phyloP scores from a whole-genome alignment of 2,329 filamentous ascomycete genomes.

The Clarireedia hainanense region DNA sequence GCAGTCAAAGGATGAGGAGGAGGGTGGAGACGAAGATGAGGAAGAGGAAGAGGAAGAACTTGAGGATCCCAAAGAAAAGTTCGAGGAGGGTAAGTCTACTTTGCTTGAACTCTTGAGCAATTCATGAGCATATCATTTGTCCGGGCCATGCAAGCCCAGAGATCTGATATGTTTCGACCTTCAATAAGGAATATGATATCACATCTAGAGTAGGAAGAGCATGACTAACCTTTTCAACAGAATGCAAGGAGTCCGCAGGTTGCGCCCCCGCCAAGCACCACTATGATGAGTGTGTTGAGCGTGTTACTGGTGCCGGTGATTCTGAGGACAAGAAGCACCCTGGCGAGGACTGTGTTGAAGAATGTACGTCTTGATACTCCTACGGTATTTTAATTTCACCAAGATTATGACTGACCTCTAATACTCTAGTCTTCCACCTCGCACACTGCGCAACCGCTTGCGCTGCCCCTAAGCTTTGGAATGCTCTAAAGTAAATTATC shows the following conservation, averaged over 20 bases:
- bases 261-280: constrained; percentile 92
- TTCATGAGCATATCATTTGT: background rate
- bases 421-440: constrained; percentile 85
- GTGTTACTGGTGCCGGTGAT: constrained; percentile 61
- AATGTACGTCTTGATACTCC: constrained; percentile 69
- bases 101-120: background rate
- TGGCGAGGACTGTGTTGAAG: constrained; percentile 96
- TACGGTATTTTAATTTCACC: background rate
- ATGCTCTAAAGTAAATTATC: constrained; percentile 71
- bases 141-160: background rate
- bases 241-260: constrained; percentile 79
- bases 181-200: background rate
- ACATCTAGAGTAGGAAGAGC: background rate
- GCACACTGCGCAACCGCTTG: constrained; percentile 90
- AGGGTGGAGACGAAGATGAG: constrained; percentile 44
- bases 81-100: constrained; percentile 77
- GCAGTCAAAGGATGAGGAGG: constrained; percentile 32
- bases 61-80: constrained; percentile 76
- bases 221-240: constrained; percentile 40
- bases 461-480: constrained; percentile 93
- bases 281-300: constrained; percentile 96
- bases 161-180: background rate
- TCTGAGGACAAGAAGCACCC: constrained; percentile 58
- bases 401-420: background rate
- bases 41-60: constrained; percentile 68